phyloP scores from a whole-genome alignment of 495 filamentous ascomycete species.

The Tuber calosporum region DNA sequence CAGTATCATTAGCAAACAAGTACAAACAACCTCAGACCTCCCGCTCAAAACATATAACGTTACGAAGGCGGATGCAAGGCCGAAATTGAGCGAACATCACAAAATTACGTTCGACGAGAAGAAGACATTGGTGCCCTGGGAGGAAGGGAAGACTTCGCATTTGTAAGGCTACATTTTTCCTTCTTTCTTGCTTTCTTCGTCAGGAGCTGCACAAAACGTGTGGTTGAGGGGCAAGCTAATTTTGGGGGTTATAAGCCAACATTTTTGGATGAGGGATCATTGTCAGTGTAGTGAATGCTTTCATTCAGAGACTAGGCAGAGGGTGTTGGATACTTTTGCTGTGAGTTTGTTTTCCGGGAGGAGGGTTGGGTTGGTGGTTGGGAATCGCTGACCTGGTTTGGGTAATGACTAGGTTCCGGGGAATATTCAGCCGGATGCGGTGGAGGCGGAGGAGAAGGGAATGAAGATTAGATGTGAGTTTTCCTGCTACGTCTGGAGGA shows the following conservation, averaged over 20 bases:
- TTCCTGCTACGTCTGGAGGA: constrained; percentile 6
- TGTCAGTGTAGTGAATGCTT: constrained; percentile 69
- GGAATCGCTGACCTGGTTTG: not conserved
- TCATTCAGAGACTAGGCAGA: constrained; percentile 69
- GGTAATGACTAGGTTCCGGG: constrained; percentile 47
- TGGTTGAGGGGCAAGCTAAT: not conserved
- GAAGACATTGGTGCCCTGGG: constrained; percentile 41
- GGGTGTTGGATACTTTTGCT: constrained; percentile 62
- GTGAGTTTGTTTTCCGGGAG: constrained; percentile 44
- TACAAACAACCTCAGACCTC: not conserved
- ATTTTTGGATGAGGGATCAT: constrained; percentile 56
- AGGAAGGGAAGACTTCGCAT: constrained; percentile 41
- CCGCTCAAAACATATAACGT: constrained; percentile 41
- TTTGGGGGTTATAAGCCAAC: constrained; percentile 30
- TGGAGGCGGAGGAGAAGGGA: constrained; percentile 40
- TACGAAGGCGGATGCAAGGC: constrained; percentile 40
- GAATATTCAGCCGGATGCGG: constrained; percentile 47
- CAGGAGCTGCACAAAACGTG: not conserved
- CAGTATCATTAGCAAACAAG: not conserved
- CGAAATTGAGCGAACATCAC: constrained; percentile 37
- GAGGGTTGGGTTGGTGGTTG: constrained; percentile 14
- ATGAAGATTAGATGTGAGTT: constrained; percentile 47
- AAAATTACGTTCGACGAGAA: constrained; percentile 41
- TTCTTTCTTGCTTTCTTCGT: too few species aligned
- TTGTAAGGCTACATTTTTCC: constrained; percentile 31